These are phyloP conservation scores for Dorcoceras hygrometricum DNA, from an alignment of 257 asterid genomes.

Conservation along the genomic window DNA sequence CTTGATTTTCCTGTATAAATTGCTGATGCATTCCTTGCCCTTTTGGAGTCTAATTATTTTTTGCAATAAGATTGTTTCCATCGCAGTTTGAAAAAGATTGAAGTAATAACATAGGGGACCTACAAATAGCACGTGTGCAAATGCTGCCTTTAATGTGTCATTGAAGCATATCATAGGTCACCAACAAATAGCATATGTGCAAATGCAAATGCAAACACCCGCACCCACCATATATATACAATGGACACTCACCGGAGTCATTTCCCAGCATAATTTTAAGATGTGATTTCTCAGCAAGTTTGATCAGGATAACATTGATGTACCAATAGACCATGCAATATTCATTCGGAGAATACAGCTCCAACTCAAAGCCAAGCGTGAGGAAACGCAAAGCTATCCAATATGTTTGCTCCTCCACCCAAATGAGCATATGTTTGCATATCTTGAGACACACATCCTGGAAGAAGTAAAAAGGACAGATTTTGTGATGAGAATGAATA, in stretches of 20 bases:
- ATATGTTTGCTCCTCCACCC: slow-evolving; percentile 98
- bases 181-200: slow-evolving; percentile 7
- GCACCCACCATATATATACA: slow-evolving; percentile 10
- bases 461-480: slow-evolving; percentile 18
- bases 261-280: slow-evolving; percentile 57
- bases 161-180: slow-evolving; percentile 19
- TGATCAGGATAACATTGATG: slow-evolving; percentile 73
- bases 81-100: background rate
- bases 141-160: too few species aligned
- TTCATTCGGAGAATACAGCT: slow-evolving; percentile 83
- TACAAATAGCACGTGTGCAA: slow-evolving; percentile 14
- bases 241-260: slow-evolving; percentile 61
- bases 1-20: background rate
- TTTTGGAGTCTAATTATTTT: background rate
- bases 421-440: slow-evolving; percentile 71
- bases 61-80: background rate
- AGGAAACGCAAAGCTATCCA: slow-evolving; percentile 96
- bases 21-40: background rate
- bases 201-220: background rate
- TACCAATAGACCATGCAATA: slow-evolving; percentile 99
- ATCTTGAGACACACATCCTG: slow-evolving; percentile 64
- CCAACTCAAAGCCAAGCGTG: slow-evolving; percentile 83
- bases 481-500: slow-evolving; percentile 23
- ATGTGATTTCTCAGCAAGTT: slow-evolving; percentile 95
- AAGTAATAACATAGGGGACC: slow-evolving; percentile 15